These are phyloP conservation scores for Dendrocalamus latiflorus DNA, from an alignment of 202 grass and related monocot species.

Conservation along the genomic window DNA sequence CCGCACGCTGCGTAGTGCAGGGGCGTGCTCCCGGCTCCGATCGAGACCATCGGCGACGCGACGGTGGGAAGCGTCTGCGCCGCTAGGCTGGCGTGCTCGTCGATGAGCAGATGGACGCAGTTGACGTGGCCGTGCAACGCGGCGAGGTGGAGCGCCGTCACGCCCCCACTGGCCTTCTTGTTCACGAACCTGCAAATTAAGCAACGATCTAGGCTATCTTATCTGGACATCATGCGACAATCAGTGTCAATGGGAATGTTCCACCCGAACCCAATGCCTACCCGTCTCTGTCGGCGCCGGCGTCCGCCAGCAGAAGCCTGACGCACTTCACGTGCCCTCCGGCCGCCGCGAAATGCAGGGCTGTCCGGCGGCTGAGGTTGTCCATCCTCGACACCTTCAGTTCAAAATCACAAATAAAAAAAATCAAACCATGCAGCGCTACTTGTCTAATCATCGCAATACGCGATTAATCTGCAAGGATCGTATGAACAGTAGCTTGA, in stretches of 20 bases:
- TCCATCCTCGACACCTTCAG: slow-evolving; percentile 57
- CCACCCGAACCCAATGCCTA: background rate
- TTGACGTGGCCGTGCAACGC: slow-evolving; percentile 68
- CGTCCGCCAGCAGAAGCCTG: slow-evolving; percentile 52
- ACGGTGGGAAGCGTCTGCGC: slow-evolving; percentile 40
- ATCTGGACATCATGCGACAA: background rate
- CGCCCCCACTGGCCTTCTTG: slow-evolving; percentile 46
- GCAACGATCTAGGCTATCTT: background rate
- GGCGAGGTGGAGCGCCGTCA: slow-evolving; percentile 81
- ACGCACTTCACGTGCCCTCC: slow-evolving; percentile 63
- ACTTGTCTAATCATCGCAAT: background rate
- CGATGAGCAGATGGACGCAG: slow-evolving; percentile 79
- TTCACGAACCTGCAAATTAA: slow-evolving; percentile 38
- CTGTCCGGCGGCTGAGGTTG: slow-evolving; percentile 46
- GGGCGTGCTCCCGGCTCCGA: slow-evolving; percentile 78
- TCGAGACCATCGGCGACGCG: slow-evolving; percentile 53
- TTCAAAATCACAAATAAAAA: background rate
- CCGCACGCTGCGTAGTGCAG: slow-evolving; percentile 79
- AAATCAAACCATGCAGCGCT: background rate
- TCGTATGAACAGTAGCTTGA: background rate
- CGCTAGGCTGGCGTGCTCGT: slow-evolving; percentile 49
- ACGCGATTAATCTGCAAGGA: background rate
- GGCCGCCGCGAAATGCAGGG: slow-evolving; percentile 69
- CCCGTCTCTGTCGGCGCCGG: slow-evolving; percentile 14
- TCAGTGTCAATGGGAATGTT: background rate